Evolutionary conservation across 2,329 filamentous ascomycete species (phyloP).

Genomic region (Stagonosporopsis cucurbitacearum): DNA sequence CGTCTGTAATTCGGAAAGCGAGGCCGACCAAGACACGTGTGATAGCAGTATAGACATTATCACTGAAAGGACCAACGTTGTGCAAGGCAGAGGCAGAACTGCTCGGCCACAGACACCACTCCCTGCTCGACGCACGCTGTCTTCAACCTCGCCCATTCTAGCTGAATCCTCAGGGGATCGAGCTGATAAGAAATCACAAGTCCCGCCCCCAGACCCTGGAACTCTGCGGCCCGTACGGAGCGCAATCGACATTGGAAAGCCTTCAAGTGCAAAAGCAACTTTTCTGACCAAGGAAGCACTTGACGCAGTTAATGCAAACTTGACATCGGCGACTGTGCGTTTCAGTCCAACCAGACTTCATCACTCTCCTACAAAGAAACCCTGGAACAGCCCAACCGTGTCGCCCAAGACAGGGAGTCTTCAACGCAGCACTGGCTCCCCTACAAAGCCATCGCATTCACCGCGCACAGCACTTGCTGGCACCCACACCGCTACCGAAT

Average conservation of each 20-base stretch:
- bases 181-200: slow-evolving; percentile 29
- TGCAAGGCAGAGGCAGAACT: background rate
- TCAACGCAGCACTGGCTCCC: slow-evolving; percentile 18
- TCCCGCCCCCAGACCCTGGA: slow-evolving; percentile 22
- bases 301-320: slow-evolving; percentile 29
- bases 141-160: slow-evolving; percentile 23
- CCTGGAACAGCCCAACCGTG: slow-evolving; percentile 26
- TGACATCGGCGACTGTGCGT: slow-evolving; percentile 19
- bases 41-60: slow-evolving; percentile 5
- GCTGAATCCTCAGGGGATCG: slow-evolving; percentile 33
- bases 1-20: slow-evolving; percentile 9
- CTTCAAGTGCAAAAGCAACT: slow-evolving; percentile 20
- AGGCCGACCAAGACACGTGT: slow-evolving; percentile 14
- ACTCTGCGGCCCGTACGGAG: slow-evolving; percentile 27
- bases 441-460: slow-evolving; percentile 27
- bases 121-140: slow-evolving; percentile 34
- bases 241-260: slow-evolving; percentile 23
- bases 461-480: slow-evolving; percentile 14
- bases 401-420: slow-evolving; percentile 24
- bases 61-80: background rate
- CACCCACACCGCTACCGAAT: background rate
- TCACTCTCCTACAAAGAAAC: slow-evolving; percentile 26
- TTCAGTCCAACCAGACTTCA: slow-evolving; percentile 22
- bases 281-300: slow-evolving; percentile 42
- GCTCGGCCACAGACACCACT: slow-evolving; percentile 37